phyloP scores from a whole-genome alignment of 192 early-diverging fungal genomes.

The Coemansia erecta region DNA sequence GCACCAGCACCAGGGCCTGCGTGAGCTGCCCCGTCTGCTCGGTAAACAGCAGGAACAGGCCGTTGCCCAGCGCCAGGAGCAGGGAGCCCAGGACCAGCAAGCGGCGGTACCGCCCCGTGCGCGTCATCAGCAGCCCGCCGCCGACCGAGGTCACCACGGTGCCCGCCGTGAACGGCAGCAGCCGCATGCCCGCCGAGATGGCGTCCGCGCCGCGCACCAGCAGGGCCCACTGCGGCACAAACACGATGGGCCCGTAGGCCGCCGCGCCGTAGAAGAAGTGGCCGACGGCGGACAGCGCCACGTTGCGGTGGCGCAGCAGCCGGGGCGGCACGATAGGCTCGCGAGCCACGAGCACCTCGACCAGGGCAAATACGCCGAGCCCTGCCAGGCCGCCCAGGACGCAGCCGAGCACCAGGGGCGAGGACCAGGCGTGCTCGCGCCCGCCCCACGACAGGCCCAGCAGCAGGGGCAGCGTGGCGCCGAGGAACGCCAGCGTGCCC shows the following conservation, averaged over 20 bases:
- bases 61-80: slow-evolving; percentile 61
- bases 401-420: slow-evolving; percentile 57
- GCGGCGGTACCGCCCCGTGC: slow-evolving; percentile 59
- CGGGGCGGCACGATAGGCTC: slow-evolving; percentile 50
- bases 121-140: slow-evolving; percentile 61
- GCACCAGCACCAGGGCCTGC: slow-evolving; percentile 63
- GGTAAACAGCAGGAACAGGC: slow-evolving; percentile 64
- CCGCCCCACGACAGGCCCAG: slow-evolving; percentile 66
- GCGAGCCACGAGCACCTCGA: slow-evolving; percentile 66
- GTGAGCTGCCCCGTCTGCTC: slow-evolving; percentile 46
- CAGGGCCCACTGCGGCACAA: slow-evolving; percentile 81
- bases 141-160: slow-evolving; percentile 67
- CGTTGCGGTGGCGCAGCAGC: slow-evolving; percentile 62
- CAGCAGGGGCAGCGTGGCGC: slow-evolving; percentile 51
- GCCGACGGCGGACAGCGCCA: slow-evolving; percentile 58
- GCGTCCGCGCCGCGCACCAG: slow-evolving; percentile 72
- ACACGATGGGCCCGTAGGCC: slow-evolving; percentile 67
- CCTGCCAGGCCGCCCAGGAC: slow-evolving; percentile 53
- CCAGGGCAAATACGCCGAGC: slow-evolving; percentile 55
- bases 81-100: slow-evolving; percentile 64
- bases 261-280: slow-evolving; percentile 66
- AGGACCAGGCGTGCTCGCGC: slow-evolving; percentile 63
- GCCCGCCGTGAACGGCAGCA: slow-evolving; percentile 72
- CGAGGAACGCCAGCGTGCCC: slow-evolving; percentile 52
- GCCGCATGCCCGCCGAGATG: slow-evolving; percentile 69